A percentile compares a stretch with the other conserved stretches of the same genome.
Evolutionary conservation across 2,329 filamentous ascomycete species (phyloP).

Genomic region (Coniella vitis): DNA sequence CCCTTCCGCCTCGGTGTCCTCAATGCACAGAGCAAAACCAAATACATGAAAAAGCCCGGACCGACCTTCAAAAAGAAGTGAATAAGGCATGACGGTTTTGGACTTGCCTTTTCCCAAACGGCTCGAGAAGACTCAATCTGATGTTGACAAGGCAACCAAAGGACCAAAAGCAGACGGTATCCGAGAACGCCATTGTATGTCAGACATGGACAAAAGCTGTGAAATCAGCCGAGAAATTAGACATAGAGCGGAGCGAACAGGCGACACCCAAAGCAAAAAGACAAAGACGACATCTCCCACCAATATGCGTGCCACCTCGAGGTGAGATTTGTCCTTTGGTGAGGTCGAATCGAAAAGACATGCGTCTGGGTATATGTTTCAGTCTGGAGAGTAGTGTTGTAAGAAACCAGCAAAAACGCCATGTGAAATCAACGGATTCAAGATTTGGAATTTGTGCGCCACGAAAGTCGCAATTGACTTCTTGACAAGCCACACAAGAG

Average conservation of each 20-base stretch:
- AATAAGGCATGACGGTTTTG: constrained; percentile 11
- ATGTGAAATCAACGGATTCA: constrained; percentile 1
- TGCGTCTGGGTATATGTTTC: constrained; percentile 1
- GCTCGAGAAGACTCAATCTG: constrained; percentile 14
- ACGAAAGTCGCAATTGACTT: neutral
- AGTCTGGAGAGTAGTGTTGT: too few relatives aligned
- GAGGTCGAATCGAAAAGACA: too few relatives aligned
- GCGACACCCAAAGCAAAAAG: too few relatives aligned
- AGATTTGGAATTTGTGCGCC: too few relatives aligned
- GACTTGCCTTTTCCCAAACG: constrained; percentile 16
- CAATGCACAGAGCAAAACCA: constrained; percentile 1
- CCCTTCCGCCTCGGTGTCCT: constrained; percentile 6
- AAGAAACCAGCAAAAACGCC: constrained; percentile 1
- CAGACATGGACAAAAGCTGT: constrained; percentile 1
- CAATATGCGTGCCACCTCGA: too few relatives aligned
- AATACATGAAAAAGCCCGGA: constrained; percentile 8
- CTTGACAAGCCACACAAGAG: neutral
- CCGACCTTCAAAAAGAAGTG: constrained; percentile 16
- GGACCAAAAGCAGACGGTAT: constrained; percentile 6
- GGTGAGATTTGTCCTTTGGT: too few relatives aligned
- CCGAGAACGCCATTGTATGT: constrained; percentile 11
- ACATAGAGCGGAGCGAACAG: too few relatives aligned
- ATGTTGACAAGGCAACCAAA: constrained; percentile 11
- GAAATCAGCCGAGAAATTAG: too few relatives aligned
- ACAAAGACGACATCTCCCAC: too few relatives aligned